These are phyloP conservation scores for Solanum hybrid DNA, from an alignment of 305 asterid genomes.

Conservation along the genomic window DNA sequence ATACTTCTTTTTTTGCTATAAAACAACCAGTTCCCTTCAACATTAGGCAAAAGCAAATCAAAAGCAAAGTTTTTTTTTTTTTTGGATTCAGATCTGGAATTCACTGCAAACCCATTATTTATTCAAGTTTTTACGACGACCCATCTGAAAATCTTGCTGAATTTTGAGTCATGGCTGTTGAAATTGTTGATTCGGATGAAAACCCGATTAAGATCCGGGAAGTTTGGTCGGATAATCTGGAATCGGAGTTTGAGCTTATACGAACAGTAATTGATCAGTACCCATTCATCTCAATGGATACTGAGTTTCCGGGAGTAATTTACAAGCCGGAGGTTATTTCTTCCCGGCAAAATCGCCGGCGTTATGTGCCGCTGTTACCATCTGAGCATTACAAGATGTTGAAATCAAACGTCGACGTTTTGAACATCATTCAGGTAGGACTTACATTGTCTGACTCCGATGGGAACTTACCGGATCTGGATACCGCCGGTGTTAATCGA, in stretches of 20 bases:
- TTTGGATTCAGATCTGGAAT: neutral
- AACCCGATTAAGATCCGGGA: conserved; percentile 33
- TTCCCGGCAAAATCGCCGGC: neutral
- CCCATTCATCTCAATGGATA: conserved; percentile 70
- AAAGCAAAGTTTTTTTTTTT: neutral
- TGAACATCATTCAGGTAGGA: conserved; percentile 58
- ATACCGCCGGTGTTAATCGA: conserved; percentile 19
- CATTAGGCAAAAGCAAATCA: neutral
- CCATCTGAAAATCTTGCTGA: neutral
- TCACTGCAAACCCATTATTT: neutral
- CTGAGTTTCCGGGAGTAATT: conserved; percentile 78
- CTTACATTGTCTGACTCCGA: conserved; percentile 46
- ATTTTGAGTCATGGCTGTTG: neutral
- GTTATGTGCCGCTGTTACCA: conserved; percentile 6
- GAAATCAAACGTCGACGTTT: conserved; percentile 58
- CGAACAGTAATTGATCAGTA: conserved; percentile 35
- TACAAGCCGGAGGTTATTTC: conserved; percentile 21
- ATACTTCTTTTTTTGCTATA: neutral
- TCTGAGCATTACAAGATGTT: conserved; percentile 37
- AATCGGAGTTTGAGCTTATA: conserved; percentile 44
- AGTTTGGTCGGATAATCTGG: conserved; percentile 59
- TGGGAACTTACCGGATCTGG: conserved; percentile 59
- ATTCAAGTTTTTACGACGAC: neutral
- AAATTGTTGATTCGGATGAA: neutral
- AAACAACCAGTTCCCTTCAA: neutral